Evolutionary conservation across 805 yeast genomes (phyloP).

Genomic region (Saccharomyces kudriavzevii): DNA sequence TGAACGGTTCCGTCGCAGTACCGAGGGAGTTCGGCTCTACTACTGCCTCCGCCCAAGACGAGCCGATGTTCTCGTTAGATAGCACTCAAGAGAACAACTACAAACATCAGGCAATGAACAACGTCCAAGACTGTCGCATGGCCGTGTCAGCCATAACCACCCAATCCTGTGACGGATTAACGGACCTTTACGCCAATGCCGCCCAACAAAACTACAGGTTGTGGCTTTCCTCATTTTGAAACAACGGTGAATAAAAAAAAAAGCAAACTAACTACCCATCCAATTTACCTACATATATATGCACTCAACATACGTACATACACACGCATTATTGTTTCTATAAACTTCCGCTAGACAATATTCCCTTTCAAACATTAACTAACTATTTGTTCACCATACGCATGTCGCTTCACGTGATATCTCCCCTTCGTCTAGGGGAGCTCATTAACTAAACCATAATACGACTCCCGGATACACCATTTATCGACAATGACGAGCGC

Average conservation of each 20-base stretch:
- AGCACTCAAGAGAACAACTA: conserved; percentile 1
- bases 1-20: neutral
- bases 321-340: neutral
- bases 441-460: neutral
- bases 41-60: neutral
- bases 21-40: neutral
- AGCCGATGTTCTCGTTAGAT: conserved; percentile 11
- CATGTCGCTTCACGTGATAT: neutral
- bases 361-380: neutral
- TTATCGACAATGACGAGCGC: neutral
- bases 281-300: neutral
- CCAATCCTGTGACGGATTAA: conserved; percentile 8
- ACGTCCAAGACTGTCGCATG: conserved; percentile 5
- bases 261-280: neutral
- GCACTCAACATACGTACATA: neutral
- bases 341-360: neutral
- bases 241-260: neutral
- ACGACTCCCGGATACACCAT: neutral
- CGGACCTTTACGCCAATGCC: conserved; percentile 16
- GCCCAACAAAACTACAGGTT: conserved; percentile 28
- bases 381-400: neutral
- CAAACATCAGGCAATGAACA: conserved; percentile 1
- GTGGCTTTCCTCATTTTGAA: conserved; percentile 16
- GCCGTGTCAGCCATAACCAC: neutral
- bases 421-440: neutral